These are phyloP conservation scores for Hypoxylon fuscum DNA, from an alignment of 495 filamentous ascomycete species.

Conservation along the genomic window DNA sequence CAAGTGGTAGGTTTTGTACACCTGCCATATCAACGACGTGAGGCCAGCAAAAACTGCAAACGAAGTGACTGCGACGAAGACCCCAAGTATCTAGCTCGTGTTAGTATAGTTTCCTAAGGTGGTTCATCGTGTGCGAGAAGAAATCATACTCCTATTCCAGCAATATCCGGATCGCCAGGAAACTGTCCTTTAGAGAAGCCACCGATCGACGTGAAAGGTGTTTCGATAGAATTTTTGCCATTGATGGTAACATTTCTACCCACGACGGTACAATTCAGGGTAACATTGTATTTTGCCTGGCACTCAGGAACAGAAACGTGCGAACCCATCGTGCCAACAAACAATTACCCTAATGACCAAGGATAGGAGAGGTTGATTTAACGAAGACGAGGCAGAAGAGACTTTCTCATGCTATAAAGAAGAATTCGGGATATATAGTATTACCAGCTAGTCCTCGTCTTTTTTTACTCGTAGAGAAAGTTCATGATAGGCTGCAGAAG, in stretches of 20 bases:
- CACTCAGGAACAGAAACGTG: conserved; percentile 41
- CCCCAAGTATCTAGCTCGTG: conserved; percentile 39
- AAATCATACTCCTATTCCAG: conserved; percentile 30
- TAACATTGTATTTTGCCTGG: conserved; percentile 30
- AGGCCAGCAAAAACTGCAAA: conserved; percentile 35
- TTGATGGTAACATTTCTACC: not conserved
- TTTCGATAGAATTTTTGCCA: not conserved
- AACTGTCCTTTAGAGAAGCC: conserved; percentile 16
- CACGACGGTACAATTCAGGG: conserved; percentile 27
- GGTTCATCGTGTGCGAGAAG: not conserved
- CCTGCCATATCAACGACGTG: conserved; percentile 32
- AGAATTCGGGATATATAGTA: no score
- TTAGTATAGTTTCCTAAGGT: conserved; percentile 1
- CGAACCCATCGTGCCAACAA: conserved; percentile 36
- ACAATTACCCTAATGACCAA: not conserved
- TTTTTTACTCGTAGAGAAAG: no score
- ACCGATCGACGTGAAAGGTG: conserved; percentile 22
- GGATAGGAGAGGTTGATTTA: not conserved
- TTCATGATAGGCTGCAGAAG: not conserved
- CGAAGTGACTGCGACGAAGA: conserved; percentile 43
- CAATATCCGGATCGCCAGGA: conserved; percentile 30
- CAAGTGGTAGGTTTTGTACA: conserved; percentile 12
- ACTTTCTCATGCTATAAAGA: no score
- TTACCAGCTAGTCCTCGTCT: no score
- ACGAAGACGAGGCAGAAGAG: not conserved